A percentile compares a stretch with the other conserved stretches of the same genome.
Evolutionary conservation across 208 protist genomes (phyloP).

Genomic region (Trichomonas tenax): DNA sequence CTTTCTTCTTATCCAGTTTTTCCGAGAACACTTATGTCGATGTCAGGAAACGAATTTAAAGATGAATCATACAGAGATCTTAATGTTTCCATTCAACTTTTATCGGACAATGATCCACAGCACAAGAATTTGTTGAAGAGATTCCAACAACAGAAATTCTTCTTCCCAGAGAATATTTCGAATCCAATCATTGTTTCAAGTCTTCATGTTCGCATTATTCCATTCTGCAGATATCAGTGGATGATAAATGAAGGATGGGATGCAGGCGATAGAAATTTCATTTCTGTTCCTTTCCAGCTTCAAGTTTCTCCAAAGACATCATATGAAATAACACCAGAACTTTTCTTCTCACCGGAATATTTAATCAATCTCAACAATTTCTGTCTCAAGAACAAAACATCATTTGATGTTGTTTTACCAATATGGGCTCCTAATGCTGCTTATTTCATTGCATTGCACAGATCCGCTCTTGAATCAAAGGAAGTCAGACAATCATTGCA

Average conservation of each 20-base stretch:
- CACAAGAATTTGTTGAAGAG: background rate
- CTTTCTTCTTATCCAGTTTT: background rate
- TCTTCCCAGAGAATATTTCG: background rate
- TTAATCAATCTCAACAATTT: background rate
- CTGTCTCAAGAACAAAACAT: background rate
- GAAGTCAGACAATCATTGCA: background rate
- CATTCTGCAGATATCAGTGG: background rate
- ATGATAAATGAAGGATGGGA: background rate
- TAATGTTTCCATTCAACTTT: background rate
- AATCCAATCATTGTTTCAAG: background rate
- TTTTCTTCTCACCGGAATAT: background rate
- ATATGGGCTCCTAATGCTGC: background rate
- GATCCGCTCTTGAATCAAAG: background rate
- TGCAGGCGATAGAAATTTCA: background rate
- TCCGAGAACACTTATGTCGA: background rate
- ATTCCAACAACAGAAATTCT: background rate
- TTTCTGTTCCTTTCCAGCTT: background rate
- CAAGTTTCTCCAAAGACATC: background rate
- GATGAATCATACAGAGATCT: background rate
- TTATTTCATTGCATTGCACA: background rate
- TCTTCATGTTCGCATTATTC: background rate
- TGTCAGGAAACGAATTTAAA: background rate
- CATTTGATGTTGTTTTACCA: background rate
- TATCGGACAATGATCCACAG: background rate
- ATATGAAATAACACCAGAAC: background rate